phyloP scores from a whole-genome alignment of 2,329 filamentous ascomycete species.

The Beauveria australis region DNA sequence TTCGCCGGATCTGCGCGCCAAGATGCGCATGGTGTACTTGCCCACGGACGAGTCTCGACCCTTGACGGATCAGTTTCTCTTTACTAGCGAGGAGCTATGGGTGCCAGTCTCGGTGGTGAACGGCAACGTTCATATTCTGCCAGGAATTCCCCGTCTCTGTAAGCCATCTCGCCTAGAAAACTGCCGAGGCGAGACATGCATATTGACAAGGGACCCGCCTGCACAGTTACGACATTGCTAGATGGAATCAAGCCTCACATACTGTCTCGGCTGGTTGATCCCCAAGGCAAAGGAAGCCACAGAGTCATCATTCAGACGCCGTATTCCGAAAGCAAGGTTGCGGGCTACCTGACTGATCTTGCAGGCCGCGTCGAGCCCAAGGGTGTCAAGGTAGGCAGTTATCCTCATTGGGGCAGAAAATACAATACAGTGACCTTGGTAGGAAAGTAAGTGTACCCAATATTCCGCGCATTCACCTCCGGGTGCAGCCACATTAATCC shows the following conservation, averaged over 20 bases:
- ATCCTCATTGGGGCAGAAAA: constrained; percentile 84
- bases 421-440: constrained; percentile 88
- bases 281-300: constrained; percentile 70
- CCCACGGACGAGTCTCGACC: constrained; percentile 64
- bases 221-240: constrained; percentile 61
- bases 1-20: constrained; percentile 68
- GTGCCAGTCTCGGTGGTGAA: constrained; percentile 85
- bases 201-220: background rate
- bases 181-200: background rate
- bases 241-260: constrained; percentile 66
- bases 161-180: constrained; percentile 19
- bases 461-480: too few species aligned
- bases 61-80: constrained; percentile 65
- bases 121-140: constrained; percentile 86
- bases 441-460: constrained; percentile 36
- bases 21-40: constrained; percentile 82
- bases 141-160: constrained; percentile 79
- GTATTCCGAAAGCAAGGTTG: constrained; percentile 75
- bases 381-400: constrained; percentile 90
- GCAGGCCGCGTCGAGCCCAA: constrained; percentile 63
- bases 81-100: constrained; percentile 76
- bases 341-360: constrained; percentile 72
- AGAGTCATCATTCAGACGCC: constrained; percentile 82
- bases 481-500: background rate
- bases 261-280: constrained; percentile 63